A percentile compares a stretch with the other conserved stretches of the same genome.
Evolutionary conservation across 805 yeast genomes (phyloP).

Genomic region (Lachancea cidri): DNA sequence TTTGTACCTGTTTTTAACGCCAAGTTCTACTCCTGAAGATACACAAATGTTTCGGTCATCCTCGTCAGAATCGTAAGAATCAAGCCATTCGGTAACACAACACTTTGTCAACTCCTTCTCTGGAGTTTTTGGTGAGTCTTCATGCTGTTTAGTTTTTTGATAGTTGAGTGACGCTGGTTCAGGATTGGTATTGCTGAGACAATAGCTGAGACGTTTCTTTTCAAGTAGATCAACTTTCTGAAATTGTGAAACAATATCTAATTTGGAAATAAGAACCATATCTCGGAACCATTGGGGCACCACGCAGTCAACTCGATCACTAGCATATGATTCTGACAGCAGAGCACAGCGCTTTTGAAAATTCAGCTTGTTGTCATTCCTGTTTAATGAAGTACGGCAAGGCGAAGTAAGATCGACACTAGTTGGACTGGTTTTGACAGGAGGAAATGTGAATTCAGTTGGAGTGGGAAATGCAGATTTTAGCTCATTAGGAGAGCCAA

Average conservation of each 20-base stretch:
- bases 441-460: slow-evolving; percentile 9
- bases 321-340: slow-evolving; percentile 12
- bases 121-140: not conserved
- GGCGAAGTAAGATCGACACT: not conserved
- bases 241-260: slow-evolving; percentile 46
- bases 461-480: not conserved
- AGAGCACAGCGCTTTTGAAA: slow-evolving; percentile 23
- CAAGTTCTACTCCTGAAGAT: slow-evolving; percentile 75
- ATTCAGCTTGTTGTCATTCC: slow-evolving; percentile 16
- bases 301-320: slow-evolving; percentile 14
- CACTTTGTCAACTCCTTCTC: not conserved
- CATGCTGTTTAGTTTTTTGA: not conserved
- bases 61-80: slow-evolving; percentile 10
- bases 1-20: slow-evolving; percentile 78
- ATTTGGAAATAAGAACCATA: slow-evolving; percentile 23
- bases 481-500: slow-evolving; percentile 1
- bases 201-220: slow-evolving; percentile 52
- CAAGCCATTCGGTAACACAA: slow-evolving; percentile 6
- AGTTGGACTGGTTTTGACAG: not conserved
- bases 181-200: slow-evolving; percentile 8
- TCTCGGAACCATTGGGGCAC: slow-evolving; percentile 54
- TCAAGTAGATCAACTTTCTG: slow-evolving; percentile 65
- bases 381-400: not conserved
- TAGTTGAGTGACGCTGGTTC: not conserved
- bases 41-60: slow-evolving; percentile 36